Percentiles rank a stretch among this genome's conserved stretches.
These are phyloP conservation scores for Eucalyptus curtisii DNA, from an alignment of 345 rosid genomes.

Conservation along the genomic window DNA sequence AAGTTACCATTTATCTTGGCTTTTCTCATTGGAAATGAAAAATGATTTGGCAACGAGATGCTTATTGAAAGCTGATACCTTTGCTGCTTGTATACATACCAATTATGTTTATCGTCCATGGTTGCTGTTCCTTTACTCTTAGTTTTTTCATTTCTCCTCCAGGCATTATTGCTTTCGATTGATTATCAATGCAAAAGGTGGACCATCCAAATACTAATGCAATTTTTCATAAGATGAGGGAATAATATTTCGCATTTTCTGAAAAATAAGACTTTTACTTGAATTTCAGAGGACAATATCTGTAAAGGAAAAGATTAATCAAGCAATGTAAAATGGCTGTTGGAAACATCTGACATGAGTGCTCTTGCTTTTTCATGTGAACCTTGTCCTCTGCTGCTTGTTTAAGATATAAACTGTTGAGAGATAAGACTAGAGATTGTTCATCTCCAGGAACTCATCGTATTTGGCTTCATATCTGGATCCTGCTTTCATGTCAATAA, in stretches of 20 bases:
- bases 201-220: background rate
- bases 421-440: background rate
- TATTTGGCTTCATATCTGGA: constrained; percentile 82
- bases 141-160: background rate
- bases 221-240: background rate
- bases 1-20: background rate
- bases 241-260: background rate
- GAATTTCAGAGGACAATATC: background rate
- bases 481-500: constrained; percentile 95
- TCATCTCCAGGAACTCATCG: constrained; percentile 57
- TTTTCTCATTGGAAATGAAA: background rate
- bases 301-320: background rate
- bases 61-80: background rate
- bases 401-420: background rate
- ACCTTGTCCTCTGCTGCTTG: background rate
- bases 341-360: background rate
- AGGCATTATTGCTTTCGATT: background rate
- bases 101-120: background rate
- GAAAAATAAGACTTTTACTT: background rate
- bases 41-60: background rate
- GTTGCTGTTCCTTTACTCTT: background rate
- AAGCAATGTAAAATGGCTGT: background rate
- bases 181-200: background rate
- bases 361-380: background rate
- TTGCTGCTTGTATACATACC: background rate